These are phyloP conservation scores for Lycium ferocissimum DNA, from an alignment of 257 asterid species.

Conservation along the genomic window DNA sequence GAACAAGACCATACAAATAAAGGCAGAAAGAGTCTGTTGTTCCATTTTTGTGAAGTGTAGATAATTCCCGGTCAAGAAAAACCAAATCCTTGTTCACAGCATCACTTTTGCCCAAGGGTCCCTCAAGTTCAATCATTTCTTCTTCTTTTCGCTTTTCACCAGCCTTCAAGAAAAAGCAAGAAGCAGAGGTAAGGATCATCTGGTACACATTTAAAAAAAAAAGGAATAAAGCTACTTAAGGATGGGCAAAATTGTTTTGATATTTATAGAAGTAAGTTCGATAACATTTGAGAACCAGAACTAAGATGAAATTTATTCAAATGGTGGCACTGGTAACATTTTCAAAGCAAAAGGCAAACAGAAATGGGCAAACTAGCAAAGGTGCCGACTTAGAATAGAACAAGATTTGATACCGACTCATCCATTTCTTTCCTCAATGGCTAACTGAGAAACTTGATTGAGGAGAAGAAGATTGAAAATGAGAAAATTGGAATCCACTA, in stretches of 20 bases:
- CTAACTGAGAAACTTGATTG: neutral
- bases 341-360: neutral
- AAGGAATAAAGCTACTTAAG: neutral
- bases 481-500: neutral
- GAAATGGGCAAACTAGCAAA: neutral
- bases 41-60: conserved; percentile 73
- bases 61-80: conserved; percentile 87
- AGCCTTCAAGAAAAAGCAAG: conserved; percentile 58
- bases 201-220: neutral
- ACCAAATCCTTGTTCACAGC: conserved; percentile 73
- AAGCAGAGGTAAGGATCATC: neutral
- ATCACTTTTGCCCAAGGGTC: conserved; percentile 84
- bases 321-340: neutral
- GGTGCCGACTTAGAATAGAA: neutral
- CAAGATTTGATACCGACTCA: neutral
- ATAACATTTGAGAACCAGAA: neutral
- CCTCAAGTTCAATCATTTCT: conserved; percentile 76
- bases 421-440: neutral
- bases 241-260: neutral
- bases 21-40: conserved; percentile 83
- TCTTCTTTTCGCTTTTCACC: conserved; percentile 98
- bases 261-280: neutral
- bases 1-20: conserved; percentile 86
- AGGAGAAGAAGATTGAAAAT: neutral
- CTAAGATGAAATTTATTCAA: neutral